phyloP scores from a whole-genome alignment of 495 filamentous ascomycete genomes.

The Penicillium lagena region DNA sequence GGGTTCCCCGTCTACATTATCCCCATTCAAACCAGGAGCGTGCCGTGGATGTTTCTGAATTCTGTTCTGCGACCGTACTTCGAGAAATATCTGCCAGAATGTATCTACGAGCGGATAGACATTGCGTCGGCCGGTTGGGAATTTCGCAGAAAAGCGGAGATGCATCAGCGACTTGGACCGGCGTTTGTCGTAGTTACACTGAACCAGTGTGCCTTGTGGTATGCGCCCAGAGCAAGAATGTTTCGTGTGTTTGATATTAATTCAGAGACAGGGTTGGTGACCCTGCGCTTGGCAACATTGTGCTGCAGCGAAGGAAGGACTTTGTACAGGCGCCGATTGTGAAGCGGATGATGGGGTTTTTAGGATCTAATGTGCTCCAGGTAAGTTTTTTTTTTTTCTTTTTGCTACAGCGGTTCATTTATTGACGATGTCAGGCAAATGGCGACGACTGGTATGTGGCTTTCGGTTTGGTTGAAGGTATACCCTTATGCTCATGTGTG shows the following conservation, averaged over 20 bases:
- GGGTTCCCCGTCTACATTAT: conserved; percentile 55
- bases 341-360: conserved; percentile 16
- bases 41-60: conserved; percentile 15
- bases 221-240: neutral
- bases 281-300: conserved; percentile 8
- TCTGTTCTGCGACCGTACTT: conserved; percentile 10
- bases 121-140: conserved; percentile 23
- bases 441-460: conserved; percentile 15
- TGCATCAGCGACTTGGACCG: conserved; percentile 11
- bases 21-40: conserved; percentile 41
- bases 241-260: neutral
- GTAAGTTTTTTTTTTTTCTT: conserved; percentile 6
- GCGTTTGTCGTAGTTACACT: conserved; percentile 20
- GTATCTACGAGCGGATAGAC: conserved; percentile 10
- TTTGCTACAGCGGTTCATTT: neutral
- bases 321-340: conserved; percentile 18
- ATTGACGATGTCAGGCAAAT: conserved; percentile 5
- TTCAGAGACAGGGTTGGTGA: conserved; percentile 9
- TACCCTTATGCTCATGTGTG: neutral
- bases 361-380: conserved; percentile 21
- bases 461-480: neutral
- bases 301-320: conserved; percentile 23
- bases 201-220: conserved; percentile 19
- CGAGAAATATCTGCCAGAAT: conserved; percentile 14
- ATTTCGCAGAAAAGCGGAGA: conserved; percentile 8